phyloP scores from a whole-genome alignment of 352 stramenopile species.

The Lagenidium giganteum region DNA sequence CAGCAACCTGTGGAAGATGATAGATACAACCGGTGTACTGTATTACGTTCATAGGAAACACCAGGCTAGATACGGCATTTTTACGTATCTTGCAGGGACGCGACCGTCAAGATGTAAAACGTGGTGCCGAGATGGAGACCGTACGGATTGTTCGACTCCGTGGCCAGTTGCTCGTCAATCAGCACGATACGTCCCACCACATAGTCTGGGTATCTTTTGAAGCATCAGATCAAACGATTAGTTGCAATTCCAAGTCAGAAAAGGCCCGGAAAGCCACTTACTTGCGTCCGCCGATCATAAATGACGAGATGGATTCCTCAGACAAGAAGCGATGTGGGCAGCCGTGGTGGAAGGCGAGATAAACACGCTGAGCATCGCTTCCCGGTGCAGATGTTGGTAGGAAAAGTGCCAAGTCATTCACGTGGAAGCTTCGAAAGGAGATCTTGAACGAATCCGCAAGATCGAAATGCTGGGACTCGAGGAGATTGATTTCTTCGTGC shows the following conservation, averaged over 20 bases:
- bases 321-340: conserved; percentile 85
- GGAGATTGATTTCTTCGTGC: conserved; percentile 53
- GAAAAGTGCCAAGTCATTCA: conserved; percentile 82
- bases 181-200: conserved; percentile 84
- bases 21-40: too few species aligned
- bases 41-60: too few species aligned
- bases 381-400: conserved; percentile 76
- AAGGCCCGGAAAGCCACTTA: conserved; percentile 23
- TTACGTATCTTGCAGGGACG: conserved; percentile 79
- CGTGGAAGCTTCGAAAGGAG: conserved; percentile 77
- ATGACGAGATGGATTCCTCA: conserved; percentile 85
- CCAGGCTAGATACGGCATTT: background rate
- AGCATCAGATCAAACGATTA: background rate
- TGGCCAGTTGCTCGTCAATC: conserved; percentile 83
- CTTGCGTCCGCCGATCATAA: conserved; percentile 78
- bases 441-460: conserved; percentile 76
- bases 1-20: too few species aligned
- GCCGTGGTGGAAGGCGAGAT: conserved; percentile 81
- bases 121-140: conserved; percentile 66
- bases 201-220: conserved; percentile 79
- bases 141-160: conserved; percentile 79
- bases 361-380: conserved; percentile 72
- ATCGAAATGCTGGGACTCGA: conserved; percentile 50
- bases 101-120: conserved; percentile 85
- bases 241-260: background rate